A percentile compares a stretch with the other conserved stretches of the same genome.
These are phyloP conservation scores for Erodium texanum DNA, from an alignment of 441 rosid genomes.

Conservation along the genomic window DNA sequence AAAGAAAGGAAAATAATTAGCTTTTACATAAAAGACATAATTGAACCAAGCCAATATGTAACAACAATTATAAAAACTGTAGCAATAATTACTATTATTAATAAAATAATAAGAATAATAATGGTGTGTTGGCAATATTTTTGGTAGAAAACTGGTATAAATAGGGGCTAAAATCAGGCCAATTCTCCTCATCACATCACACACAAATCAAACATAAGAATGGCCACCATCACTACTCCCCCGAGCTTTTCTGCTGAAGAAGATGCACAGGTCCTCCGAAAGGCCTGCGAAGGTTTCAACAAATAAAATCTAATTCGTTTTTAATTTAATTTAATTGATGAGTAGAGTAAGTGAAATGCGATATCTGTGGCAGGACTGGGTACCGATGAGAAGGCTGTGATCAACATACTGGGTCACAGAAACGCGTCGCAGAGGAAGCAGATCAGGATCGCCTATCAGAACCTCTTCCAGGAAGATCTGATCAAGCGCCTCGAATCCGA, in stretches of 20 bases:
- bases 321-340: too few relatives aligned
- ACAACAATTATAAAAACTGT: too few relatives aligned
- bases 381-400: conserved; percentile 47
- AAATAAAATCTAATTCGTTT: too few relatives aligned
- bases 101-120: too few relatives aligned
- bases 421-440: conserved; percentile 52
- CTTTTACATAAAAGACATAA: too few relatives aligned
- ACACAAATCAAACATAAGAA: too few relatives aligned
- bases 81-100: too few relatives aligned
- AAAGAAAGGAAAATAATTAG: too few relatives aligned
- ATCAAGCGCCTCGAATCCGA: conserved; percentile 58
- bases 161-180: not conserved
- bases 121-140: too few relatives aligned
- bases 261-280: not conserved
- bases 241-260: not conserved
- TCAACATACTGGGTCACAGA: conserved; percentile 42
- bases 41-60: too few relatives aligned
- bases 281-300: not conserved
- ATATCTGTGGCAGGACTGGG: conserved; percentile 43
- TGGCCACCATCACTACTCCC: not conserved
- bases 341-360: too few relatives aligned
- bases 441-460: conserved; percentile 43
- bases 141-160: too few relatives aligned
- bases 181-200: not conserved
- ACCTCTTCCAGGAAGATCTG: conserved; percentile 47